Conservation (phyloP, 2,329 filamentous ascomycete genomes). For the Verticillium isaacii region DNA sequence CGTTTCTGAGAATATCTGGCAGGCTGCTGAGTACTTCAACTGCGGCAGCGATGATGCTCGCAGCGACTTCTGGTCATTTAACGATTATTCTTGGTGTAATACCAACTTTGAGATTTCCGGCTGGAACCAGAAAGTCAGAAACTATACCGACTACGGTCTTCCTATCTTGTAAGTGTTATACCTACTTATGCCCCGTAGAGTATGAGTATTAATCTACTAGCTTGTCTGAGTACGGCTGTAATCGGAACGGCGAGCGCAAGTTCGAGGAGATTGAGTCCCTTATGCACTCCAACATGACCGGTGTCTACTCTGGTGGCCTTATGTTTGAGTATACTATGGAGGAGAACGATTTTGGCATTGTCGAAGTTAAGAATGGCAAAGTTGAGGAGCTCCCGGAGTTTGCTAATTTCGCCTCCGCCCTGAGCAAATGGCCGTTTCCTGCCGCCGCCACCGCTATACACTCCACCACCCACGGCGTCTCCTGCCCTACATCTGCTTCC, state of each 20-base stretch:
- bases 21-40: slow-evolving; percentile 91
- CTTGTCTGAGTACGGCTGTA: slow-evolving; percentile 94
- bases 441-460: slow-evolving; percentile 42
- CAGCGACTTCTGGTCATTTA: slow-evolving; percentile 85
- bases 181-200: not conserved
- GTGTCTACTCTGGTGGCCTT: slow-evolving; percentile 90
- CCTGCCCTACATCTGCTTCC: slow-evolving; percentile 44
- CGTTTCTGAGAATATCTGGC: slow-evolving; percentile 76
- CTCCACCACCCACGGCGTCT: slow-evolving; percentile 37
- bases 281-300: slow-evolving; percentile 78
- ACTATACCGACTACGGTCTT: slow-evolving; percentile 80
- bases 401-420: slow-evolving; percentile 41
- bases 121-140: slow-evolving; percentile 85
- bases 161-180: slow-evolving; percentile 65
- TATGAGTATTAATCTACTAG: slow-evolving; percentile 17
- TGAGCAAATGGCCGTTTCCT: slow-evolving; percentile 44
- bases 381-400: slow-evolving; percentile 62
- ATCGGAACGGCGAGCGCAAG: slow-evolving; percentile 65
- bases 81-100: slow-evolving; percentile 86
- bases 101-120: slow-evolving; percentile 66
- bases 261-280: slow-evolving; percentile 77
- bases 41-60: slow-evolving; percentile 80
- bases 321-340: slow-evolving; percentile 93
- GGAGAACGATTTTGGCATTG: slow-evolving; percentile 74
- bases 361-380: slow-evolving; percentile 52